Percentiles rank a stretch among this genome's conserved stretches.
These are phyloP conservation scores for Gentiana straminea DNA, from an alignment of 257 asterid genomes.

Conservation along the genomic window DNA sequence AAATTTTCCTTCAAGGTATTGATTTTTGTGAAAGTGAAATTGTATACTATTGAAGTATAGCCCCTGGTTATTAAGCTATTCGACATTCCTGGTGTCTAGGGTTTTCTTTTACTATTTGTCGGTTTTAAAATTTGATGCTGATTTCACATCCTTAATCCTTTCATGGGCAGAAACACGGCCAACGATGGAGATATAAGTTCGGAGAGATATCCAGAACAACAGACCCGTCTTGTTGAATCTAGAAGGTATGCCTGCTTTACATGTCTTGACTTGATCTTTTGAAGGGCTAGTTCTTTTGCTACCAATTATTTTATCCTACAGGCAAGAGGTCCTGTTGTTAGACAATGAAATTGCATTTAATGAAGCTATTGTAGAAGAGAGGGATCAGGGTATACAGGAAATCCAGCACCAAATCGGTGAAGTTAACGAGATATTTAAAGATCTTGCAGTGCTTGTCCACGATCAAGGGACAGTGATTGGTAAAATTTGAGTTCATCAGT, in stretches of 20 bases:
- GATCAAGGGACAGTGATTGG: constrained; percentile 96
- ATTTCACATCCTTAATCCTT: too few relatives aligned
- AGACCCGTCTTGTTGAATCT: constrained; percentile 57
- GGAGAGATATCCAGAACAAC: constrained; percentile 46
- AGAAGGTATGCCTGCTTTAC: constrained; percentile 42
- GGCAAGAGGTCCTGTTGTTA: constrained; percentile 72
- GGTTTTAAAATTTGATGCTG: too few relatives aligned
- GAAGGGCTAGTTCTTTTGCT: constrained; percentile 1
- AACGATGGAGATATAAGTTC: constrained; percentile 42
- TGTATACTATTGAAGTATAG: not conserved
- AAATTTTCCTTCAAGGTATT: constrained; percentile 52
- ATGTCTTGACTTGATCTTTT: not conserved
- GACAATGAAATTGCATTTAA: constrained; percentile 89
- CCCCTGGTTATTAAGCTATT: not conserved
- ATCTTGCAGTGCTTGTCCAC: constrained; percentile 76
- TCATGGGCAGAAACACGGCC: constrained; percentile 43
- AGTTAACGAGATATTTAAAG: constrained; percentile 94
- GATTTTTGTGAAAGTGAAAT: not conserved
- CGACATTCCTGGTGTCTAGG: too few relatives aligned
- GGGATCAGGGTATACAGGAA: constrained; percentile 91
- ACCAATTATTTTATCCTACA: constrained; percentile 28
- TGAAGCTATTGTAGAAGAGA: constrained; percentile 89
- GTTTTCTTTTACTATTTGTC: too few relatives aligned
- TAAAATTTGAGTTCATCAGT: constrained; percentile 11
- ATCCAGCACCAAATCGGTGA: constrained; percentile 91